Conservation (phyloP, 2,329 filamentous ascomycete species). For the Alternaria infectoria region DNA sequence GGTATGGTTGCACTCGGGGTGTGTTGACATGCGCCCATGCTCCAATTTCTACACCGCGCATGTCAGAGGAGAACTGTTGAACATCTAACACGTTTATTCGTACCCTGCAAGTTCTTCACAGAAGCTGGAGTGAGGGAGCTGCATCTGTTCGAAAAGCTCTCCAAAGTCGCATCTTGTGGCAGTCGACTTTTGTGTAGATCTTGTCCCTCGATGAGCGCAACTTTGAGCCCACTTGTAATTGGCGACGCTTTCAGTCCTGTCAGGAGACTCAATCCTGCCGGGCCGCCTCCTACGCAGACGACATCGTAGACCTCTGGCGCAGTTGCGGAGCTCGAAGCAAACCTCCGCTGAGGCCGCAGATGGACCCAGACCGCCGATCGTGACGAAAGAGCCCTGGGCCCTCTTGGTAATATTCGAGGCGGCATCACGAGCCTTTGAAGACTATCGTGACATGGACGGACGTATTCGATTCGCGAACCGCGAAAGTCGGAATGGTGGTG, state of each 20-base stretch:
- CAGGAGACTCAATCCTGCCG: slow-evolving; percentile 77
- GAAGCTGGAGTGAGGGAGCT: slow-evolving; percentile 92
- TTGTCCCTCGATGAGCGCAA: slow-evolving; percentile 90
- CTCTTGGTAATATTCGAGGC: slow-evolving; percentile 35
- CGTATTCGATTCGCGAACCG: slow-evolving; percentile 12
- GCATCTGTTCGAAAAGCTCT: slow-evolving; percentile 88
- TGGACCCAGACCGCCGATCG: slow-evolving; percentile 19
- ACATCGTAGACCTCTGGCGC: slow-evolving; percentile 85
- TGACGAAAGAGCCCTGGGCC: slow-evolving; percentile 21
- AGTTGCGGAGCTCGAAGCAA: slow-evolving; percentile 41
- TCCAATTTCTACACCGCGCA: slow-evolving; percentile 65
- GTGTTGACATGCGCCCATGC: slow-evolving; percentile 80
- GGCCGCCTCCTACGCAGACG: slow-evolving; percentile 87
- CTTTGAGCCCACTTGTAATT: slow-evolving; percentile 74
- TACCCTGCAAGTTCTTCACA: slow-evolving; percentile 74
- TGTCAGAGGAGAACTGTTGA: slow-evolving; percentile 13
- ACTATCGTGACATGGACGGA: slow-evolving; percentile 25
- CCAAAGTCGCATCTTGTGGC: slow-evolving; percentile 68
- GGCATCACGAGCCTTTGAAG: slow-evolving; percentile 38
- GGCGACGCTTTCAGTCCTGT: slow-evolving; percentile 65
- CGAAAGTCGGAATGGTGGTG: slow-evolving; percentile 26
- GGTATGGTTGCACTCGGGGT: slow-evolving; percentile 81
- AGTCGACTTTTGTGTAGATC: slow-evolving; percentile 73
- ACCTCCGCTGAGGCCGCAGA: slow-evolving; percentile 31
- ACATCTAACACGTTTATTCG: neutral